Evolutionary conservation across 1,139 yeast genomes (phyloP).

Genomic region (Yarrowia galli): DNA sequence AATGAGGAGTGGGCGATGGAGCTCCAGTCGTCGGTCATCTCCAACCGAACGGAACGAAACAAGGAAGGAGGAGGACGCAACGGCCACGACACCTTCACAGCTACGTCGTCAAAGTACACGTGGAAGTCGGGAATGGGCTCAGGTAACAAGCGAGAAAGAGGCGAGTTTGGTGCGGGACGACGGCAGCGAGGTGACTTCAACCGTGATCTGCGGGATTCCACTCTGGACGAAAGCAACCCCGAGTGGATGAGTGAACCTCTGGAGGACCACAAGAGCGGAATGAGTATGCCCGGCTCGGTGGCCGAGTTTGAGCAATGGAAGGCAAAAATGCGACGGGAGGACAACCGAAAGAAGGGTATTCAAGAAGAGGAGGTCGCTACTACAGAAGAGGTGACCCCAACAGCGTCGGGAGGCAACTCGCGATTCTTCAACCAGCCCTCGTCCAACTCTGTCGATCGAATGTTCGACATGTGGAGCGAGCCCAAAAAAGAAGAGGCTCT

Average conservation of each 20-base stretch:
- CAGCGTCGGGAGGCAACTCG: constrained; percentile 40
- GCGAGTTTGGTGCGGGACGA: constrained; percentile 25
- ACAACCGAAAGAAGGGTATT: constrained; percentile 42
- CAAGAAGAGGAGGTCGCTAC: constrained; percentile 19
- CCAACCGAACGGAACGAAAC: constrained; percentile 15
- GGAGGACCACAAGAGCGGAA: constrained; percentile 32
- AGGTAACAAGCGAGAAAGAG: constrained; percentile 24
- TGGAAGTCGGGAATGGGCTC: constrained; percentile 30
- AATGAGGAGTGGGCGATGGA: constrained; percentile 37
- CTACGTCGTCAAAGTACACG: constrained; percentile 31
- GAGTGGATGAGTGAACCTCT: constrained; percentile 34
- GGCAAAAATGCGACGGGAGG: constrained; percentile 46
- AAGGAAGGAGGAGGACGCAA: constrained; percentile 12
- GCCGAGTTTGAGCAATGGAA: constrained; percentile 50
- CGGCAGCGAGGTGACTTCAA: constrained; percentile 30
- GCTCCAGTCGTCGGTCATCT: constrained; percentile 31
- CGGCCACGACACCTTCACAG: constrained; percentile 29
- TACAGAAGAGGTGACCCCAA: constrained; percentile 23
- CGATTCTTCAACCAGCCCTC: constrained; percentile 17
- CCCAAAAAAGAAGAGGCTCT: constrained; percentile 35
- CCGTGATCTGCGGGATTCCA: constrained; percentile 25
- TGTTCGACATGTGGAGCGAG: constrained; percentile 47
- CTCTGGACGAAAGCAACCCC: constrained; percentile 28
- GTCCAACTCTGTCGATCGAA: constrained; percentile 43
- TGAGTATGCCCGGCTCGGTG: constrained; percentile 35